Evolutionary conservation across 2,329 filamentous ascomycete species (phyloP), one percentile per base, ranked within the genome.

Genomic region (Penicillium crustosum): DNA sequence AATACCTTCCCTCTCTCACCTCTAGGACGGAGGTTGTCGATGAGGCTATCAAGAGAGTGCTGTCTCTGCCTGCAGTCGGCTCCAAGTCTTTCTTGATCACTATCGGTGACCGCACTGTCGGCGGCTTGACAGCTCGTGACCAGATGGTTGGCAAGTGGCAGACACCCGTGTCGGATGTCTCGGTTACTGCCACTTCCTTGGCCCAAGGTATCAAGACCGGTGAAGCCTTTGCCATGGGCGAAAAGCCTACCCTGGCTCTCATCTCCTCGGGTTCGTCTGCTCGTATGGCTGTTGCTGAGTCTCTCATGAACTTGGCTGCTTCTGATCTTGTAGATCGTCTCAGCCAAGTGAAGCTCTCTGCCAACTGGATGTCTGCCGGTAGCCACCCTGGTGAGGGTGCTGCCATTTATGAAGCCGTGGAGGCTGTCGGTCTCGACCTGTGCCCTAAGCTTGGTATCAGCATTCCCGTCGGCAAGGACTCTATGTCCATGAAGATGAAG

Each of bases 311-410:
- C 75, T 81, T 99, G 58, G 92, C 90, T 38, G 94, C 94, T 55
- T 90, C 88, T 21, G 83, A 89, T 72, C 78, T 89, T 23, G 83
- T 88, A 55, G 89, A 89, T 45, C 86, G 90, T 54, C 79, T 97
- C 51, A 84, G 84, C 59, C 87, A 90, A 43, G 87, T 97, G 61
- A 89, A 93, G 72, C 84, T 97, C 10, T 97, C 93, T 3, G 93
- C 93, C 49, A 97, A 99, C 78, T 99, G 93, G 93, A 97, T 97
- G 94, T 93, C 92, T 3, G 93, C 93, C n/a, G 90, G 93, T 60
- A 92, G 87, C 71, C 92, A 97, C 73, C 88, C 90, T 23, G 94
- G 94, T 47, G 94, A 99, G 76, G 93, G 91, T 41, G 93, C 93
- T 39, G 91, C 89, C 17, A 82, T 97, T 33, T 97, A 96, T 70